phyloP scores from a whole-genome alignment of 768 basidiomycete species.

The Obba rivulosa region DNA sequence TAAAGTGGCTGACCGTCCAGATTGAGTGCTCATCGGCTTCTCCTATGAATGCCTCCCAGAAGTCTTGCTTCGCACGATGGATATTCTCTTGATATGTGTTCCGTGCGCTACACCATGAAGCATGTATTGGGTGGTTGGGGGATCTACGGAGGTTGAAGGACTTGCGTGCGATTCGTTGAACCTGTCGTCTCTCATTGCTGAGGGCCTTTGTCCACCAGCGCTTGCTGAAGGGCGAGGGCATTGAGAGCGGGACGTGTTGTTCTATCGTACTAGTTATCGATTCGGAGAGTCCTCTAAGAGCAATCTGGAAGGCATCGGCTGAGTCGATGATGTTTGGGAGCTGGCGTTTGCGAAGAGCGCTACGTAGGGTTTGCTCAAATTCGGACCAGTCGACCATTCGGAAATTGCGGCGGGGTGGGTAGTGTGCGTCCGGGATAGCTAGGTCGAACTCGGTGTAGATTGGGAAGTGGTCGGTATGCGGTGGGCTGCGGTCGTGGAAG shows the following conservation, averaged over 20 bases:
- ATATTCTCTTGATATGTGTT: constrained; percentile 14
- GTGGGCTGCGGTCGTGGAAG: constrained; percentile 7
- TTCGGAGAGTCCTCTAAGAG: constrained; percentile 1
- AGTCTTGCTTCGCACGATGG: constrained; percentile 13
- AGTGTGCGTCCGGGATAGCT: background rate
- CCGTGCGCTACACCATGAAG: constrained; percentile 4
- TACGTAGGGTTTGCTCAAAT: constrained; percentile 20
- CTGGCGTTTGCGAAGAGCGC: too few relatives aligned
- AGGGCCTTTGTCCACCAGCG: constrained; percentile 32
- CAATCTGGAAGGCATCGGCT: too few relatives aligned
- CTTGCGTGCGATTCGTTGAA: constrained; percentile 9
- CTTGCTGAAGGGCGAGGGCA: constrained; percentile 21
- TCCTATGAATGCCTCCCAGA: constrained; percentile 22
- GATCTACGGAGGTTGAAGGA: constrained; percentile 5
- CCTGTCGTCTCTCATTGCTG: constrained; percentile 6
- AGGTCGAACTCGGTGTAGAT: constrained; percentile 28
- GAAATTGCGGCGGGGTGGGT: constrained; percentile 20
- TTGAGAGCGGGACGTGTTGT: constrained; percentile 12
- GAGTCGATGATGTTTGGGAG: background rate
- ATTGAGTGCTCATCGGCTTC: constrained; percentile 5
- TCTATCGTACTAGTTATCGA: constrained; percentile 15
- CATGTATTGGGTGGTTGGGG: constrained; percentile 10
- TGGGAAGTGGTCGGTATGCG: constrained; percentile 36
- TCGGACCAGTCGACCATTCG: constrained; percentile 25
- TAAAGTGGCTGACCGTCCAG: constrained; percentile 16